Conservation (phyloP, 768 basidiomycete genomes). For the Pleurotus giganteus region DNA sequence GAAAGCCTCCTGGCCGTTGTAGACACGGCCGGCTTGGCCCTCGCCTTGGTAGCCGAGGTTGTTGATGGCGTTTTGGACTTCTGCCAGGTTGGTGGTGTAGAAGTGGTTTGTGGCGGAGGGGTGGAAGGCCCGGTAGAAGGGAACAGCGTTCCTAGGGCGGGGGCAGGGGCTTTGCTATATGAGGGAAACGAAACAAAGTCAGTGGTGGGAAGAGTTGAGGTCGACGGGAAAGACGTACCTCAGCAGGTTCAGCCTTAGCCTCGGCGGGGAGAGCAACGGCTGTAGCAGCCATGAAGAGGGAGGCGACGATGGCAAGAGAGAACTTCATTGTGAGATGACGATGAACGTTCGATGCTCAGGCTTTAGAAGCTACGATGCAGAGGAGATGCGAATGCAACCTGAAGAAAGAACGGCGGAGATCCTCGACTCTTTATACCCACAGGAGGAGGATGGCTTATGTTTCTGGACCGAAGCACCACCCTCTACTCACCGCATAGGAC, state of each 20-base stretch:
- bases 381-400: slow-evolving; percentile 10
- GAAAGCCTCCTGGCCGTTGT: background rate
- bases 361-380: slow-evolving; percentile 5
- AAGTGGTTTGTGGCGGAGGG: slow-evolving; percentile 6
- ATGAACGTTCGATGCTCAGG: background rate
- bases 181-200: background rate
- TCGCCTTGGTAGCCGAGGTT: background rate
- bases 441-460: background rate
- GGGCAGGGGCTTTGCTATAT: background rate
- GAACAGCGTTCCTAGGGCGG: background rate
- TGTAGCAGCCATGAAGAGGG: slow-evolving; percentile 7
- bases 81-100: slow-evolving; percentile 11
- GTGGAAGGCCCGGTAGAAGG: slow-evolving; percentile 13
- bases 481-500: background rate
- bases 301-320: slow-evolving; percentile 7
- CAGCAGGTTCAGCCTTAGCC: slow-evolving; percentile 2
- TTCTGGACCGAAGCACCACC: background rate
- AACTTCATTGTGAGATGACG: slow-evolving; percentile 4
- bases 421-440: background rate
- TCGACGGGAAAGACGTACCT: background rate
- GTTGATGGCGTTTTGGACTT: slow-evolving; percentile 8
- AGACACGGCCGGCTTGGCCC: slow-evolving; percentile 6
- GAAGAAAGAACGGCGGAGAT: background rate
- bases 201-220: background rate
- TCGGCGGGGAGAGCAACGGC: slow-evolving; percentile 9